Evolutionary conservation across 208 protist genomes (phyloP).

Genomic region (Leishmania martiniquensis): DNA sequence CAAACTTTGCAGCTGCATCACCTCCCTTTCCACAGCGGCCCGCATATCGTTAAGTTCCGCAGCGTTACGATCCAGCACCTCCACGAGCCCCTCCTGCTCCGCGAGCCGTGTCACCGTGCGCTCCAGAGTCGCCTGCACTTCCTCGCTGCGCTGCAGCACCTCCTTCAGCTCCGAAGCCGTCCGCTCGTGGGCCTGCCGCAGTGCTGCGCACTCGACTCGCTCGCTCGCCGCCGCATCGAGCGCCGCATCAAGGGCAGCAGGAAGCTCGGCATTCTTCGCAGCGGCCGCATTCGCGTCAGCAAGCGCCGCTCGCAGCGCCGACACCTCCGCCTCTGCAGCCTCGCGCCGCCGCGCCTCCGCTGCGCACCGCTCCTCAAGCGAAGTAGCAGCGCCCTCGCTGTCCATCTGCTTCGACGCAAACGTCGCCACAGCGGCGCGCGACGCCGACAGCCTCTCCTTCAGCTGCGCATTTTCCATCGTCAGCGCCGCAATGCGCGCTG

Average conservation of each 20-base stretch:
- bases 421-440: conserved; percentile 1
- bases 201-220: too few relatives aligned
- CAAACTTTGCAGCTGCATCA: conserved; percentile 1
- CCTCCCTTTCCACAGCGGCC: conserved; percentile 1
- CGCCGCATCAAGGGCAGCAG: too few relatives aligned
- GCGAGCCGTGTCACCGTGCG: conserved; percentile 7
- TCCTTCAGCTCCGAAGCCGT: conserved; percentile 6
- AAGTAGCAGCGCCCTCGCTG: not conserved
- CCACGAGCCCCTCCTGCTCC: not conserved
- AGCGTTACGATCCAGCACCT: conserved; percentile 20
- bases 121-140: conserved; percentile 13
- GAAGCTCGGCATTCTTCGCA: too few relatives aligned
- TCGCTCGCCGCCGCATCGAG: too few relatives aligned
- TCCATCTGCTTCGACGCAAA: conserved; percentile 11
- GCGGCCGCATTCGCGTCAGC: too few relatives aligned
- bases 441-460: conserved; percentile 20
- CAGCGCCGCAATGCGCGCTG: not conserved
- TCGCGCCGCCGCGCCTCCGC: conserved; percentile 6
- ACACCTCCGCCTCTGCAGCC: conserved; percentile 4
- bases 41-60: not conserved
- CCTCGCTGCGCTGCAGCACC: conserved; percentile 18
- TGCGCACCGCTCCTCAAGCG: conserved; percentile 3
- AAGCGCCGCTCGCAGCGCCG: not conserved
- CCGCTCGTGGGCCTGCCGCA: too few relatives aligned
- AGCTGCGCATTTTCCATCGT: conserved; percentile 12